Percentiles rank a stretch among this genome's conserved stretches.
These are phyloP conservation scores for Fimicolochytrium jonesii DNA, from an alignment of 192 early-diverging fungal species.

Conservation along the genomic window DNA sequence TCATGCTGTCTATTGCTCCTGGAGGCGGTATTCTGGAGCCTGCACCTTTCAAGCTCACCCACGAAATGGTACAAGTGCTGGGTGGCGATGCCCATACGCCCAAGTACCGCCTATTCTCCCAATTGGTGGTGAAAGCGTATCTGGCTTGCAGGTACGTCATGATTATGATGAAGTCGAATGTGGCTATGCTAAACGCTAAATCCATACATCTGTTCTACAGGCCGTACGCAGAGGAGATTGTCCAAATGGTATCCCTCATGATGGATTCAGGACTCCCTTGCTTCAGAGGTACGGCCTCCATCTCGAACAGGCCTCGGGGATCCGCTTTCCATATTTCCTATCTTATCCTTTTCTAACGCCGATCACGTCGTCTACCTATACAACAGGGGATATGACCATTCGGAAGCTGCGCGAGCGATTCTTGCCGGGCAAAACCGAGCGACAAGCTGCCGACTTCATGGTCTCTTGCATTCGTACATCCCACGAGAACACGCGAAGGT, in stretches of 20 bases:
- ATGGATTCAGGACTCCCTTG: conserved; percentile 94
- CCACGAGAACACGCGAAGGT: conserved; percentile 87
- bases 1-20: conserved; percentile 97
- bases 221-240: conserved; percentile 88
- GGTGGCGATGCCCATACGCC: conserved; percentile 79
- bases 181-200: conserved; percentile 2
- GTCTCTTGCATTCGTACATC: conserved; percentile 80
- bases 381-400: conserved; percentile 67
- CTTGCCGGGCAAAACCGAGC: conserved; percentile 84
- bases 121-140: conserved; percentile 86
- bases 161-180: background rate
- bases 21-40: conserved; percentile 95
- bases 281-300: no score
- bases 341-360: no score
- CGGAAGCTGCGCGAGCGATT: conserved; percentile 80
- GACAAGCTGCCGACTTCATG: conserved; percentile 95
- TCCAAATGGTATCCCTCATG: conserved; percentile 88
- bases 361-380: background rate
- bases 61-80: conserved; percentile 97
- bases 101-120: conserved; percentile 83
- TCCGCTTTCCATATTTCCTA: no score
- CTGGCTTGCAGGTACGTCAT: conserved; percentile 70
- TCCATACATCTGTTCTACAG: no score
- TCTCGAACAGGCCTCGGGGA: no score
- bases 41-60: conserved; percentile 95